Evolutionary conservation across 768 basidiomycete genomes (phyloP), one percentile per base, ranked within the genome.

Genomic region (Boletus sensibilis): DNA sequence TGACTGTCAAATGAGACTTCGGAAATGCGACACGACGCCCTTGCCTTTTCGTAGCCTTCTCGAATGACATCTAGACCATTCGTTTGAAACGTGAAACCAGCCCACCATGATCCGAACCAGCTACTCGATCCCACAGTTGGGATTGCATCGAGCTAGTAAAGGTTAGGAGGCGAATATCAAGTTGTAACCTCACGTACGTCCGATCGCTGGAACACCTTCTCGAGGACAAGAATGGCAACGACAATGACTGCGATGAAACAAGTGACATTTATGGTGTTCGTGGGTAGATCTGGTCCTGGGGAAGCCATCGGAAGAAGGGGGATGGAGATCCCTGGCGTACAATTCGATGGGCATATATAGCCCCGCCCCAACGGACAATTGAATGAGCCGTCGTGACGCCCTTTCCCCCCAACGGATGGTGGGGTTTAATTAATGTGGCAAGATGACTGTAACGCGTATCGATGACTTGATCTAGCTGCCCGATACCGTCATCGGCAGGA

Each of bases 121-220:
- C 55, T 51, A 9, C 61, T 64, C 10, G 57, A 62, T 10, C 73
- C 71, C 6, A 71, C 53, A 5, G 71, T 64, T 1, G 75, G 75
- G 1, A 76, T 68, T 14, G 53, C 40, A 39, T 66, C 55, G 31
- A 50, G 27, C 44, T 45, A 2, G 18, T 12, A n/a, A 44, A n/a
- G 5, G 18, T 44, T 12, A 44, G 27, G 10, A 1, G 10, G 5
- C 16, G 16, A n/a, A n/a, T 5, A 12, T n/a, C 18, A 12, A 12
- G 3, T 12, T 5, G 10, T 25, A 27, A 27, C 25, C 27, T 18
- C 43, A 44, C 23, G 25, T 29, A 44, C 43, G 5, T 11, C 18
- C 18, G 43, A 44, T 11, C 11, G 10, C 16, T n/a, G 18, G 18
- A 44, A 29, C 18, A 29, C 27, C 43, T 44, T 44, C 27, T 18